These are phyloP conservation scores for Zygnema cylindricum DNA, from an alignment of 139 green algal genomes.

Conservation along the genomic window DNA sequence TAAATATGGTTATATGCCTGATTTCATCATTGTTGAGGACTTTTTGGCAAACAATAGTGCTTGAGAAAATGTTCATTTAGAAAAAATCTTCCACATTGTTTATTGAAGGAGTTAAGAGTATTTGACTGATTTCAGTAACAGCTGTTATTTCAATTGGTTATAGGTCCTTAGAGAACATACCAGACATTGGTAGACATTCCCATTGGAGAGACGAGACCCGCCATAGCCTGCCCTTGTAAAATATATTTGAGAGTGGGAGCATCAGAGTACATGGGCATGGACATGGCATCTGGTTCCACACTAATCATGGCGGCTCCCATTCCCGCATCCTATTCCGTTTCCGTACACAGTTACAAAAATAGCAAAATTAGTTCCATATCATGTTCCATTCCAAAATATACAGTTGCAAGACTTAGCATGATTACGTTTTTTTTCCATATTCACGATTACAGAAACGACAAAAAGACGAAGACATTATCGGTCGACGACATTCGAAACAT, in stretches of 20 bases:
- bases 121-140: not conserved
- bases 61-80: not conserved
- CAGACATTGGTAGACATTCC: not conserved
- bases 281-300: not conserved
- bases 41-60: not conserved
- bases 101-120: not conserved
- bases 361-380: too few relatives aligned
- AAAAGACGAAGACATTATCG: too few relatives aligned
- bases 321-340: too few relatives aligned
- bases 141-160: not conserved
- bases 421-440: too few relatives aligned
- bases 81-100: too few relatives aligned
- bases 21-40: too few relatives aligned
- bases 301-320: not conserved
- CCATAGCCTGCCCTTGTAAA: not conserved
- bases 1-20: too few relatives aligned
- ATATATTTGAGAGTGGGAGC: not conserved
- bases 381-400: too few relatives aligned
- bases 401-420: too few relatives aligned
- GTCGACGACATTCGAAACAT: too few relatives aligned
- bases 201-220: not conserved
- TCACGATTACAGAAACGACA: too few relatives aligned
- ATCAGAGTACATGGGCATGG: not conserved
- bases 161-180: not conserved
- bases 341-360: too few relatives aligned